A percentile compares a stretch with the other conserved stretches of the same genome.
These are phyloP conservation scores for Ceratocystis ficicola DNA, from an alignment of 2,329 filamentous ascomycete genomes.

Conservation along the genomic window DNA sequence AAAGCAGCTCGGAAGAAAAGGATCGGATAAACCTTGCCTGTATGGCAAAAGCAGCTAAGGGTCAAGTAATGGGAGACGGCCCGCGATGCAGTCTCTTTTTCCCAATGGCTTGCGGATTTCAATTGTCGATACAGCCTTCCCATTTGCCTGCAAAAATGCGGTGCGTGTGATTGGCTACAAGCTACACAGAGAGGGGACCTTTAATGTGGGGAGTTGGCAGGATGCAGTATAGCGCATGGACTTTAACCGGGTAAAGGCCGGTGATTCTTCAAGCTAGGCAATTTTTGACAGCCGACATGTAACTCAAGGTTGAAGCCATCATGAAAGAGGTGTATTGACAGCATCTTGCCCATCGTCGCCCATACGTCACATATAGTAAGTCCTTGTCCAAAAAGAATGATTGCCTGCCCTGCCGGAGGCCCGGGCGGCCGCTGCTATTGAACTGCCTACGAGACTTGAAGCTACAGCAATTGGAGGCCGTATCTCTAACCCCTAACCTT, in stretches of 20 bases:
- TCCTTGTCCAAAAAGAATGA: not conserved
- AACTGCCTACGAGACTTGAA: not conserved
- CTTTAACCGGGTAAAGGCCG: constrained; percentile 5
- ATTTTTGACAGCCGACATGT: not conserved
- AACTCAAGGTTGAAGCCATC: constrained; percentile 1
- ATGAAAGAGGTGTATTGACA: not conserved
- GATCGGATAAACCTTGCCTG: not conserved
- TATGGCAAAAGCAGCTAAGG: not conserved
- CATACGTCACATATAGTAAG: not conserved
- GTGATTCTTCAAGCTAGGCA: not conserved
- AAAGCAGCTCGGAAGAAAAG: not conserved
- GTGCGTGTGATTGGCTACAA: constrained; percentile 3
- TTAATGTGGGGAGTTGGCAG: not conserved
- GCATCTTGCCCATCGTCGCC: constrained; percentile 1
- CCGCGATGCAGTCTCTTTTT: not conserved
- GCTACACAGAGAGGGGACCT: constrained; percentile 8
- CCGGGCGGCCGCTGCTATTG: not conserved
- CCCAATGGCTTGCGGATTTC: not conserved
- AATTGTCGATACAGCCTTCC: constrained; percentile 8
- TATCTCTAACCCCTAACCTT: not conserved
- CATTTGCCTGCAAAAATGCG: not conserved
- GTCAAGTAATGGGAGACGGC: not conserved
- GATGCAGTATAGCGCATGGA: not conserved
- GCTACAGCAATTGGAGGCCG: not conserved
- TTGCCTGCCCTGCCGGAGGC: not conserved